Percentiles rank a stretch among this genome's conserved stretches.
phyloP scores from a whole-genome alignment of 371 early-diverging fungal species.

The Mortierella sp. region DNA sequence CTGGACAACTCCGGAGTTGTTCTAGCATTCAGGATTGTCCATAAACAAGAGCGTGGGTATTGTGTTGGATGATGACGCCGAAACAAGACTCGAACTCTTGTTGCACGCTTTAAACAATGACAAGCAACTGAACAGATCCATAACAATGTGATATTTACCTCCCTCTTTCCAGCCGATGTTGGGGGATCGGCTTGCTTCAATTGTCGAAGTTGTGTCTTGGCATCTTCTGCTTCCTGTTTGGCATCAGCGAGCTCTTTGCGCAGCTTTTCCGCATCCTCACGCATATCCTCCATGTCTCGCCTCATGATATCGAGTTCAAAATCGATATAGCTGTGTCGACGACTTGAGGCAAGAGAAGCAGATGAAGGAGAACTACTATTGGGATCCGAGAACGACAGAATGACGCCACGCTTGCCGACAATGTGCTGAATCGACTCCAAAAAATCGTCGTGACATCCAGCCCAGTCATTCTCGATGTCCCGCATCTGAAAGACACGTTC shows the following conservation, averaged over 20 bases:
- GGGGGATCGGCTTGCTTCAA: slow-evolving; percentile 22
- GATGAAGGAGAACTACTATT: slow-evolving; percentile 21
- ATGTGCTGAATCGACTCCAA: slow-evolving; percentile 60
- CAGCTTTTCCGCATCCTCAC: slow-evolving; percentile 30
- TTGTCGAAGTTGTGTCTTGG: slow-evolving; percentile 25
- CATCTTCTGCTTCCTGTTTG: slow-evolving; percentile 38
- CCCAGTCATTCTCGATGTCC: slow-evolving; percentile 52
- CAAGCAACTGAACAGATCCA: neutral
- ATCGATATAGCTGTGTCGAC: slow-evolving; percentile 49
- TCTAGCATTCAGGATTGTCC: slow-evolving; percentile 22
- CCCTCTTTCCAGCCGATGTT: slow-evolving; percentile 31
- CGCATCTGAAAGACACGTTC: slow-evolving; percentile 45
- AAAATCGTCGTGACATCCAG: slow-evolving; percentile 46
- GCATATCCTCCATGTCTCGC: slow-evolving; percentile 43
- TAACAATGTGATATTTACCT: slow-evolving; percentile 20
- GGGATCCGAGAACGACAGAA: slow-evolving; percentile 25
- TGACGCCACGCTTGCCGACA: slow-evolving; percentile 60
- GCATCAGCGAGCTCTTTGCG: slow-evolving; percentile 25
- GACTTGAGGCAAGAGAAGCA: slow-evolving; percentile 41
- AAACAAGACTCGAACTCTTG: neutral
- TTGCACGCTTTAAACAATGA: neutral
- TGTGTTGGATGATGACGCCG: neutral
- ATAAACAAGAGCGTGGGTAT: neutral
- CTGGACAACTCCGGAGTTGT: slow-evolving; percentile 55
- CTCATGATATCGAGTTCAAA: slow-evolving; percentile 43